Percentiles rank a stretch among this genome's conserved stretches.
Evolutionary conservation across 331 rosid species (phyloP).

Genomic region (Telfairia occidentalis): DNA sequence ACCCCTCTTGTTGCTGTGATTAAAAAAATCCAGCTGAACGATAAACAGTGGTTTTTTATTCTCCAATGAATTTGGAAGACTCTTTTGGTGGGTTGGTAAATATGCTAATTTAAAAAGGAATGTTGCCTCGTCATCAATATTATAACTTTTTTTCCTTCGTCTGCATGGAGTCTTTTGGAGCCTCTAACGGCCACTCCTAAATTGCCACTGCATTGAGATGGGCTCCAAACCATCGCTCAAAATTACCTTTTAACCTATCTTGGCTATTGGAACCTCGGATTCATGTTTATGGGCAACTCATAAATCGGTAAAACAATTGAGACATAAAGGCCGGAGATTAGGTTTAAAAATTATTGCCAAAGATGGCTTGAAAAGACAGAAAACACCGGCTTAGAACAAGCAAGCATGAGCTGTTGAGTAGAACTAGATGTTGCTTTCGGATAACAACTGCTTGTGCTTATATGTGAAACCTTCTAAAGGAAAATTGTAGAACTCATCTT

Average conservation of each 20-base stretch:
- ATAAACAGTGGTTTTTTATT: conserved; percentile 32
- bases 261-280: neutral
- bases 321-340: neutral
- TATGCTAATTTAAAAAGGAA: conserved; percentile 29
- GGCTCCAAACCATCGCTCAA: neutral
- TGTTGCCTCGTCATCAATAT: conserved; percentile 30
- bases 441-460: conserved; percentile 3
- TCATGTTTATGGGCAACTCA: neutral
- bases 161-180: neutral
- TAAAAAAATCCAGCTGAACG: conserved; percentile 30
- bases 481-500: neutral
- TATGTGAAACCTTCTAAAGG: neutral
- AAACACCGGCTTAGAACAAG: neutral
- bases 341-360: neutral
- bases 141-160: conserved; percentile 8
- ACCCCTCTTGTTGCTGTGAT: conserved; percentile 20
- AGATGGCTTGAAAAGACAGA: neutral
- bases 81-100: conserved; percentile 36
- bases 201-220: conserved; percentile 10
- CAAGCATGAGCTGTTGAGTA: conserved; percentile 13
- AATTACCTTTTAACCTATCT: neutral
- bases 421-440: conserved; percentile 2
- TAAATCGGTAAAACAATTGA: neutral
- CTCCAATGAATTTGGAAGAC: conserved; percentile 89
- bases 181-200: conserved; percentile 12